Evolutionary conservation across 2,329 filamentous ascomycete species (phyloP), one percentile per base, ranked within the genome.

Genomic region (Nemania serpens): DNA sequence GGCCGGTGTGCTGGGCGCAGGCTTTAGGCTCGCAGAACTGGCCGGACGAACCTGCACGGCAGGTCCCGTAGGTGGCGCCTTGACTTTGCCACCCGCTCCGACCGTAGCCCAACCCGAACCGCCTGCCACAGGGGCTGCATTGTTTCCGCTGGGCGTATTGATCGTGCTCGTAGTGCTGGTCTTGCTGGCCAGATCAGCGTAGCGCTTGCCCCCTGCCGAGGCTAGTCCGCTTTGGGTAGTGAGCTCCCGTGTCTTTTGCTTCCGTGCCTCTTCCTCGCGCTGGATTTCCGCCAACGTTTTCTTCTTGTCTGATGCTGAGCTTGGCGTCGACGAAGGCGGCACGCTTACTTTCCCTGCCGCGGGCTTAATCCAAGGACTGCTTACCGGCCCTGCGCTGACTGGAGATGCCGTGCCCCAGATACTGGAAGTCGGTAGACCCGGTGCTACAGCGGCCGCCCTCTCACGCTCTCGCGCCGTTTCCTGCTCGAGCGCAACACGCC

Each of bases 241-340:
- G 6, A 75, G 69, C 49, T 85, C 81, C 66, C 77, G 80, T 1
- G 87, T 84, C 74, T 90, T 91, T 70, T 90, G 88, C 82, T 99
- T 99, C 66, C 91, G 88, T 17, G 84, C 84, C 73, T 98, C 95
- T 73, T 99, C 95, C 77, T 99, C 95, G 65, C 93, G 93, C 75
- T 98, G 95, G 61, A 99, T 98, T 68, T 98, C 94, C 22, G 93
- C 91, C 46, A 98, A 82, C 0, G 93, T 97, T 84, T 97, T 97
- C 81, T 96, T 95, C 78, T 79, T 74, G 70, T 77, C 65, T 33
- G 76, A 74, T 41, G 76, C 65, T 13, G 71, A 70, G 13, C 73
- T 70, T 33, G 75, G 71, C 15, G 74, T 69, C 25, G 73, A 70
- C 5, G 73, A 71, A 13, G 66, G 67, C 5, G 69, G 66, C 2